Percentiles rank a stretch among this genome's conserved stretches.
These are phyloP conservation scores for Diacronema lutheri DNA, from an alignment of 78 protist species.

Conservation along the genomic window DNA sequence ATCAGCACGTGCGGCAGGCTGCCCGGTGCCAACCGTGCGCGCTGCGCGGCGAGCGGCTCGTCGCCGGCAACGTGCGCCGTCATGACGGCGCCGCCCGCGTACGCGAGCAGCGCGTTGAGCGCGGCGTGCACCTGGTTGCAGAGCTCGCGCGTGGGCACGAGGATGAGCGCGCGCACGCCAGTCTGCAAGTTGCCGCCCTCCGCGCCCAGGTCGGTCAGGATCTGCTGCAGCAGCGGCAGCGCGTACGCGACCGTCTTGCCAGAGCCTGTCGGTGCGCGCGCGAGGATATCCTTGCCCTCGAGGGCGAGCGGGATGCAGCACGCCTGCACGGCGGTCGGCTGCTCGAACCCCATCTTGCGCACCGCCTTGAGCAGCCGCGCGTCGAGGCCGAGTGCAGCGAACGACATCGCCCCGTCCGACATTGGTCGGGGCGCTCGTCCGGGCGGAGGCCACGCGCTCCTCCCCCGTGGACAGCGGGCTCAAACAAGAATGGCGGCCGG, in stretches of 20 bases:
- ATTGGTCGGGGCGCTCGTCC: too few relatives aligned
- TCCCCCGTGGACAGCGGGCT: too few relatives aligned
- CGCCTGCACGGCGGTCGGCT: slow-evolving; percentile 35
- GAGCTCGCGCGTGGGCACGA: slow-evolving; percentile 85
- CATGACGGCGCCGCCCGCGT: slow-evolving; percentile 1
- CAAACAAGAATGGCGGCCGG: too few relatives aligned
- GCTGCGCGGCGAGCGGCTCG: not conserved
- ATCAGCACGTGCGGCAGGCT: not conserved
- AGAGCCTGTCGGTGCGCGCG: slow-evolving; percentile 76
- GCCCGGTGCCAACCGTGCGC: not conserved
- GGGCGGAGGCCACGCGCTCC: too few relatives aligned
- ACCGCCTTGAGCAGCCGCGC: slow-evolving; percentile 16
- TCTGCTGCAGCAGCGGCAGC: slow-evolving; percentile 64
- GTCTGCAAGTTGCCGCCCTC: not conserved
- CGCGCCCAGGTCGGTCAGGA: slow-evolving; percentile 44
- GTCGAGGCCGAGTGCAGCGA: slow-evolving; percentile 13
- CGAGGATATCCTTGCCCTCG: slow-evolving; percentile 75
- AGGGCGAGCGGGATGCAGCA: slow-evolving; percentile 30
- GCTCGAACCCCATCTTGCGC: not conserved
- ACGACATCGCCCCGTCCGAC: too few relatives aligned
- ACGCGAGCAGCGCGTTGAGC: slow-evolving; percentile 28
- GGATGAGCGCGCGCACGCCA: slow-evolving; percentile 61
- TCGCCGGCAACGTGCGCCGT: not conserved
- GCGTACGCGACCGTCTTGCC: slow-evolving; percentile 84
- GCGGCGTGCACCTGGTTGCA: slow-evolving; percentile 65